Conservation (phyloP, 495 filamentous ascomycete genomes). For the Neurospora hispaniola region DNA sequence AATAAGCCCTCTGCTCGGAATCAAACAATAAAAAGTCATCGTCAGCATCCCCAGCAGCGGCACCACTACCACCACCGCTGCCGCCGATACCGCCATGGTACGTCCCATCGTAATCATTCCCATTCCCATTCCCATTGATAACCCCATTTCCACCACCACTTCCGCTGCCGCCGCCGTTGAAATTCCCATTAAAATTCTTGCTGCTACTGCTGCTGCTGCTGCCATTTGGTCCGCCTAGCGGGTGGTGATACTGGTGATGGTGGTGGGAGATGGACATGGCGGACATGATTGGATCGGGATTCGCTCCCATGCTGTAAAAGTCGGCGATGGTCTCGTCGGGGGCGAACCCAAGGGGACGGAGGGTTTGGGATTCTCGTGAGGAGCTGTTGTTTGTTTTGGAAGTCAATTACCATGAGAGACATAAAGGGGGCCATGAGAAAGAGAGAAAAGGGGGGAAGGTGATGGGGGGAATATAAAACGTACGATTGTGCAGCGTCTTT, state of each 20-base stretch:
- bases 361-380: slow-evolving; percentile 21
- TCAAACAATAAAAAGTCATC: slow-evolving; percentile 7
- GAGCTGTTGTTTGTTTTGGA: slow-evolving; percentile 10
- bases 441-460: no score
- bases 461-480: background rate
- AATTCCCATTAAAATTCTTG: no score
- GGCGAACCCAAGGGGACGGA: slow-evolving; percentile 26
- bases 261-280: no score
- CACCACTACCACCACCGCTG: background rate
- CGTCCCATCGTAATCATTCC: no score
- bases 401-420: background rate
- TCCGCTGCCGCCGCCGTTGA: background rate
- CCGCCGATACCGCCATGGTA: background rate
- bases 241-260: no score
- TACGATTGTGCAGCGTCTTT: slow-evolving; percentile 25
- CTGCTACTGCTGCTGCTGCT: no score
- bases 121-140: no score
- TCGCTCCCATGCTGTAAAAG: slow-evolving; percentile 27
- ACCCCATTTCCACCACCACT: background rate
- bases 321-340: slow-evolving; percentile 28
- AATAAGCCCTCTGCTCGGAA: slow-evolving; percentile 25
- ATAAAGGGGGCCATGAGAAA: no score
- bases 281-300: slow-evolving; percentile 12
- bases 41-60: background rate
- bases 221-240: no score